Evolutionary conservation across 495 filamentous ascomycete genomes (phyloP), one percentile per base, ranked within the genome.

Genomic region (Tuber magnatum): DNA sequence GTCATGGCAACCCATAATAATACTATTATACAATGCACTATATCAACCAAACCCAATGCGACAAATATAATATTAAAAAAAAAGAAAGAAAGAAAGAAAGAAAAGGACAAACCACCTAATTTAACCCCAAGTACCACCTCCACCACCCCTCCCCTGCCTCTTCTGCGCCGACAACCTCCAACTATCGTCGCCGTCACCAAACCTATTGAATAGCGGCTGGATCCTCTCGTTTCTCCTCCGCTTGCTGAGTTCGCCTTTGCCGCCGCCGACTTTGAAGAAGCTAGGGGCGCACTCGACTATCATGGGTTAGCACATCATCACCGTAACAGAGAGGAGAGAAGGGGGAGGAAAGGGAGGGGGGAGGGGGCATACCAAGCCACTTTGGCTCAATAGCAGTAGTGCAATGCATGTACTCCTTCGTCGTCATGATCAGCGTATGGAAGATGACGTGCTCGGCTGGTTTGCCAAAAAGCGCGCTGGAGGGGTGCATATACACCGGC

Each of bases 331-430:
- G 41, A 39, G 3, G 28, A 32, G 71, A 18, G 44, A 69, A n/a
- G 18, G 40, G 20, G 39, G n/a, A 38, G 12, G 39, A 38, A 39
- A 0, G 28, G 39, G 71, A 18, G 44, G 51, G 18, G 18, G 40
- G 20, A 32, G 70, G 69, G 39, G 77, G 80, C 83, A 72, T 84
- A 85, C 84, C 83, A 41, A 90, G 85, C 89, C 89, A 93, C 76
- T 97, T 97, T 1, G 95, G 94, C 82, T 99, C 95, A 78, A 99
- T 97, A 6, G 87, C 87, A 0, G 93, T 96, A 12, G 92, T 94
- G 81, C 87, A 91, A 75, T 97, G 93, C 95, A 99, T 98, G 84
- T 97, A 99, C 85, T 99, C 95, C 85, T 96, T 94, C 39, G 92
- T 94, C 14, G 95, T 99, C 77, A 97, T 87, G 0, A 98, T 92